Evolutionary conservation across 805 yeast genomes (phyloP), one percentile per base, ranked within the genome.

Genomic region (Alloascoidea africana): DNA sequence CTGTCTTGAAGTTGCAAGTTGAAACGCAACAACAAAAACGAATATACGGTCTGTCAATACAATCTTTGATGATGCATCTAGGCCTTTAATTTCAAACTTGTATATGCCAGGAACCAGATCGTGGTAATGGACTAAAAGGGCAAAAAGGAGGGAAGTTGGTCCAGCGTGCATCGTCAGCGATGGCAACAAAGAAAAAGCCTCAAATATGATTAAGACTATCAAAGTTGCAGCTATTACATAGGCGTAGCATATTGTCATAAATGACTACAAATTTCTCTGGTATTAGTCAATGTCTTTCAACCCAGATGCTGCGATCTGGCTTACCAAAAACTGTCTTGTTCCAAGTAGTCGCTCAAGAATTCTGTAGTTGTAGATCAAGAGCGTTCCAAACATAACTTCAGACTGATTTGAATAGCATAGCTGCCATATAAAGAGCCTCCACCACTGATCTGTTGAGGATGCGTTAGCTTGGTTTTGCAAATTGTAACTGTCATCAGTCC

Each of bases 51-150:
- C 67, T 4, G 48, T 49, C 5, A 53, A 30, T 2, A 38, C 40
- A 2, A 53, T 16, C 36, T 45, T 49, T 3, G 44, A 34, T 11
- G 6, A 6, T 11, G 36, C n/a, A 8, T 14, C n/a, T 15, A 8
- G 17, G 11, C 4, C 0, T 47, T 47, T 11, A 42, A 47, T 38
- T 36, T 59, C 59, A 47, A 62, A 59, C 41, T 50, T 50, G 49
- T 63, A 63, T 27, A 57, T 56, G 2, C 55, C 52, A 2, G 68
- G 68, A n/a, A 63, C 55, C 39, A 54, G 45, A 18, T 52, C 54
- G 36, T 55, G 51, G 41, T 59, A 62, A 23, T 56, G 54, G 6
- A 53, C 60, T 27, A 61, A 40, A 8, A 61, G 38, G 2, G 60
- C 57, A 42, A 59, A 58, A 3, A 62, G 17, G 2, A 59, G 36